Conservation (phyloP, 2,329 filamentous ascomycete species). For the Tolypocladium paradoxum region DNA sequence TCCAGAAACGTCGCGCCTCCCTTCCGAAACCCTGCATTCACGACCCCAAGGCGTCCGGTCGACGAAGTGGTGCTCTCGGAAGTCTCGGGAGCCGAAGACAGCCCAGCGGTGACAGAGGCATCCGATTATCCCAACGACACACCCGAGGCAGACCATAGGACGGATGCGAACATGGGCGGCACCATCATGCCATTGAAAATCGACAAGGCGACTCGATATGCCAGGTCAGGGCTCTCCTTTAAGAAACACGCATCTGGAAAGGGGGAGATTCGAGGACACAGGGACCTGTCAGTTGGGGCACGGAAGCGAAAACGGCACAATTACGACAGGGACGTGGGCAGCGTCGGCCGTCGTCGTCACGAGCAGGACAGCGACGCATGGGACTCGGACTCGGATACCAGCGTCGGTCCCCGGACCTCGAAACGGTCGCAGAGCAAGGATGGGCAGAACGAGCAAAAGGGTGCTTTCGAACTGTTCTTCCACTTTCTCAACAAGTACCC, state of each 20-base stretch:
- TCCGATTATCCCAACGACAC: conserved; percentile 43
- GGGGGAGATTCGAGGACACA: conserved; percentile 49
- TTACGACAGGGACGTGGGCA: conserved; percentile 41
- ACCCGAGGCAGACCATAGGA: conserved; percentile 37
- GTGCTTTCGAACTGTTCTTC: conserved; percentile 33
- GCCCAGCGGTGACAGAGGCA: conserved; percentile 46
- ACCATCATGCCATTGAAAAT: conserved; percentile 36
- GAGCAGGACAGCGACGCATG: conserved; percentile 31
- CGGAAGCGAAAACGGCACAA: conserved; percentile 44
- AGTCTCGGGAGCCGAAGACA: conserved; percentile 47
- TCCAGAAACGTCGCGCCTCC: conserved; percentile 34
- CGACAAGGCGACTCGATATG: conserved; percentile 34
- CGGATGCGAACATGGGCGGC: conserved; percentile 29
- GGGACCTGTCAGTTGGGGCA: conserved; percentile 25
- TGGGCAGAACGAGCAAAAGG: conserved; percentile 10
- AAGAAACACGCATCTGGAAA: conserved; percentile 41
- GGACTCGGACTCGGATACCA: conserved; percentile 38
- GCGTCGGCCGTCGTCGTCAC: conserved; percentile 33
- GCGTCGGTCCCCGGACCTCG: conserved; percentile 9
- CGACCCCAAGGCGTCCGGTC: conserved; percentile 47
- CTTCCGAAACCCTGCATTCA: conserved; percentile 55
- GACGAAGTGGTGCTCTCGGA: conserved; percentile 45
- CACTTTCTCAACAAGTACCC: conserved; percentile 45
- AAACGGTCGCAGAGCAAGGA: conserved; percentile 14
- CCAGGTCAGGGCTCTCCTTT: conserved; percentile 26